Conservation (phyloP, 2,329 filamentous ascomycete species). For the Leptographium flavum region DNA sequence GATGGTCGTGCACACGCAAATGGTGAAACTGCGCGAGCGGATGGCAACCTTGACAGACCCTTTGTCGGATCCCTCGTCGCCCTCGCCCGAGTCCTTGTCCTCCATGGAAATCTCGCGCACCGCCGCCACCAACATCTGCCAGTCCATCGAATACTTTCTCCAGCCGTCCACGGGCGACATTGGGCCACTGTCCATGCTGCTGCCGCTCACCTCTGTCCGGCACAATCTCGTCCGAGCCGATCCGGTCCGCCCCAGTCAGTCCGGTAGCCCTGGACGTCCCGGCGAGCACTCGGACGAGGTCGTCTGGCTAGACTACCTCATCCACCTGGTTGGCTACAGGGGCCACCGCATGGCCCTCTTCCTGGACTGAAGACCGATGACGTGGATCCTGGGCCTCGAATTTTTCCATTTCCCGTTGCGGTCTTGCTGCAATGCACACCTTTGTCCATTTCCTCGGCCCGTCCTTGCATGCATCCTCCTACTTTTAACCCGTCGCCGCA, state of each 20-base stretch:
- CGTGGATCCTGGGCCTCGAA: too few species aligned
- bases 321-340: conserved; percentile 2
- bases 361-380: too few species aligned
- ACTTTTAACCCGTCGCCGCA: too few species aligned
- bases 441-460: too few species aligned
- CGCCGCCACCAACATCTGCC: conserved; percentile 8
- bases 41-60: background rate
- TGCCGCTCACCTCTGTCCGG: conserved; percentile 7
- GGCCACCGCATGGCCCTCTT: conserved; percentile 8
- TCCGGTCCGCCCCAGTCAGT: background rate
- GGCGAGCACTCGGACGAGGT: conserved; percentile 6
- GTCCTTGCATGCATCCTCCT: too few species aligned
- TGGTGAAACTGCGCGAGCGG: conserved; percentile 1
- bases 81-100: too few species aligned
- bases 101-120: too few species aligned
- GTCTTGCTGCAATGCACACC: too few species aligned
- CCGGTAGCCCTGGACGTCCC: background rate
- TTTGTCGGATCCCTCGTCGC: too few species aligned
- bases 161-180: conserved; percentile 9
- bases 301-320: conserved; percentile 6
- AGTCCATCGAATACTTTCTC: conserved; percentile 13
- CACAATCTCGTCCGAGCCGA: background rate
- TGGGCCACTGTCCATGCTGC: conserved; percentile 8
- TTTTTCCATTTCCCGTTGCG: too few species aligned
- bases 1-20: conserved; percentile 8